Evolutionary conservation across 345 rosid genomes (phyloP), one percentile per base, ranked within the genome.

Genomic region (Brassica nigra): DNA sequence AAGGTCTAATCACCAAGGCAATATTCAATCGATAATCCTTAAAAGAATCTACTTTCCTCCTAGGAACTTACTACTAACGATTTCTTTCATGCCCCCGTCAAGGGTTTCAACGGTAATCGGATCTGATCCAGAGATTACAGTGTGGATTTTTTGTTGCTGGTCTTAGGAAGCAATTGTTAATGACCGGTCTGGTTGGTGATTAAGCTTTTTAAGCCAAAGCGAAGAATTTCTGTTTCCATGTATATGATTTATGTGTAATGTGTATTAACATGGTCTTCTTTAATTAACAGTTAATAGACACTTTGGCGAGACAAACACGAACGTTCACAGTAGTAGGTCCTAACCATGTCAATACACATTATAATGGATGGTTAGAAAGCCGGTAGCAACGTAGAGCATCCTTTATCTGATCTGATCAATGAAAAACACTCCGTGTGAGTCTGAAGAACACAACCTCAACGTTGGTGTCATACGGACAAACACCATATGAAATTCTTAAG

Each of bases 301-400:
- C 79, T 95, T 95, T 76, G 97, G 98, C 0, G 96, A 90, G 90
- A 92, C 99, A 79, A 95, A 91, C 81, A 95, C 93, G 98, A 93
- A 93, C 77, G 88, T 86, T 74, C 89, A 93, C 20, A 93, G 97
- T 84, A 93, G 98, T 81, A 93, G 98, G 78, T 95, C 99, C 28
- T 98, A 95, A 91, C 98, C 6, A 91, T 86, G 44, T 74, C 84
- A 15, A 44, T 61, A 76, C 27, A 23, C 27, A 23, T 23, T 23
- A 78, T 80, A 62, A 54, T 78, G 67, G 85, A 84, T 47, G 75
- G 62, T 72, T 74, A 74, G 20, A 80, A 62, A 61, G 65, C 18
- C 9, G 18, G 59, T 34, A 70, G n/a, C 59, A 11, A 11, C 52
- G 1, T 66, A 11, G 57, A 69, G 76, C 81, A 77, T 75, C 64